Evolutionary conservation across 345 rosid species (phyloP).

Genomic region (Punica granatum): DNA sequence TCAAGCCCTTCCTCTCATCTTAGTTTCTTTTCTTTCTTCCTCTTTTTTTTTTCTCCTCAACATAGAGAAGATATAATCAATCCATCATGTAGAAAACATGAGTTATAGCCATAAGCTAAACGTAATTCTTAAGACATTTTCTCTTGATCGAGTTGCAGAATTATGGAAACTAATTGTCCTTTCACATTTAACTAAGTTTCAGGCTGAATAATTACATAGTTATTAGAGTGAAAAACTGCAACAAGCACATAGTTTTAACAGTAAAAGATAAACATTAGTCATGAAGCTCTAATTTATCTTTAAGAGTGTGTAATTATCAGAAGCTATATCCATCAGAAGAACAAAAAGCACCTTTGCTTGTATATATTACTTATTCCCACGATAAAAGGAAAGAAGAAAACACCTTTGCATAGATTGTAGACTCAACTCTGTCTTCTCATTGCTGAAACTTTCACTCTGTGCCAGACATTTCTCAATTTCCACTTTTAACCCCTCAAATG

Average conservation of each 20-base stretch:
- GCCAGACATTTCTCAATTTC: conserved; percentile 80
- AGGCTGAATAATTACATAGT: background rate
- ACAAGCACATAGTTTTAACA: background rate
- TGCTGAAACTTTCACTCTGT: conserved; percentile 52
- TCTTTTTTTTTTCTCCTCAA: no score
- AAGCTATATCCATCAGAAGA: background rate
- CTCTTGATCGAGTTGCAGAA: background rate
- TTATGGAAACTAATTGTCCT: background rate
- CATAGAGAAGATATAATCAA: background rate
- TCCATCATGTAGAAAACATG: background rate
- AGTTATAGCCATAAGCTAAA: background rate
- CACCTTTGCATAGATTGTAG: conserved; percentile 73
- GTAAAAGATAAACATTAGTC: background rate
- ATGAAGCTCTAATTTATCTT: background rate
- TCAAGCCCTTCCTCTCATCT: no score
- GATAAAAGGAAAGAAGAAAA: background rate
- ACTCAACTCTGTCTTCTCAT: no score
- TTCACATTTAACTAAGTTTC: background rate
- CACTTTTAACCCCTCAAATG: conserved; percentile 48
- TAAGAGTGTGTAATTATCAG: no score
- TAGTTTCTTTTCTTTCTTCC: no score
- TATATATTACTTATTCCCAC: no score
- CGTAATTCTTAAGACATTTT: background rate
- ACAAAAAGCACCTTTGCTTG: background rate
- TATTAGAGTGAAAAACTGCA: background rate